phyloP scores from a whole-genome alignment of 78 protist genomes.

The Pigoraptor vietnamica region DNA sequence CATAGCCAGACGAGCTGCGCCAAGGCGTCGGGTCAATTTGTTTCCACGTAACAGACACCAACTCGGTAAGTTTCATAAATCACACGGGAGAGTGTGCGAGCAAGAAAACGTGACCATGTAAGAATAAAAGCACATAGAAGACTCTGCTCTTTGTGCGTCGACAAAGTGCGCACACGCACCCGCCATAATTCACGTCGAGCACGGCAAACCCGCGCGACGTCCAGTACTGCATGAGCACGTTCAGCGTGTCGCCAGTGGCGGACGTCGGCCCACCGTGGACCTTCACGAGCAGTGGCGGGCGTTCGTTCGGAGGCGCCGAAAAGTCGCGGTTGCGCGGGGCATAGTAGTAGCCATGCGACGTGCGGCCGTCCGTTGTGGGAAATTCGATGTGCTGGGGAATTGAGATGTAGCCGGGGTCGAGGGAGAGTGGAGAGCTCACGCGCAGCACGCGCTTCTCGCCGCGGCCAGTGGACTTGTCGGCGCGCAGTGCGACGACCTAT shows the following conservation, averaged over 20 bases:
- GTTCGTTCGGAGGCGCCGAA: neutral
- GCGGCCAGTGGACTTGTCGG: too few species aligned
- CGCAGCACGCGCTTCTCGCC: neutral
- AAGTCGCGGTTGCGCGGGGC: neutral
- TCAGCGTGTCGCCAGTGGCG: neutral
- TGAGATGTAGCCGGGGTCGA: neutral
- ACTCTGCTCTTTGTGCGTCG: too few species aligned
- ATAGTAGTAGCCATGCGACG: neutral
- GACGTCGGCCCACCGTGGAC: neutral
- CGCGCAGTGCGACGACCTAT: neutral
- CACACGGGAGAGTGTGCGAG: too few species aligned
- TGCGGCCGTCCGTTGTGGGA: neutral
- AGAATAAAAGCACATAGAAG: too few species aligned
- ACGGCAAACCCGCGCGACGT: neutral
- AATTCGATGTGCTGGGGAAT: neutral
- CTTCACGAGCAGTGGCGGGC: neutral
- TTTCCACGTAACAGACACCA: too few species aligned
- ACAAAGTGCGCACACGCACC: too few species aligned
- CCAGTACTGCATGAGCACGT: neutral
- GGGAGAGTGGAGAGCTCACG: neutral
- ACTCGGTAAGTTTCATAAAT: too few species aligned
- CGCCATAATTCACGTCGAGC: neutral
- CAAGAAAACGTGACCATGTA: too few species aligned
- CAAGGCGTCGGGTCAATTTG: too few species aligned
- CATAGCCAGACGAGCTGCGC: conserved; percentile 44